Base-by-base conservation (phyloP, 345 rosid species). In the Odontarrhena argentea region DNA sequence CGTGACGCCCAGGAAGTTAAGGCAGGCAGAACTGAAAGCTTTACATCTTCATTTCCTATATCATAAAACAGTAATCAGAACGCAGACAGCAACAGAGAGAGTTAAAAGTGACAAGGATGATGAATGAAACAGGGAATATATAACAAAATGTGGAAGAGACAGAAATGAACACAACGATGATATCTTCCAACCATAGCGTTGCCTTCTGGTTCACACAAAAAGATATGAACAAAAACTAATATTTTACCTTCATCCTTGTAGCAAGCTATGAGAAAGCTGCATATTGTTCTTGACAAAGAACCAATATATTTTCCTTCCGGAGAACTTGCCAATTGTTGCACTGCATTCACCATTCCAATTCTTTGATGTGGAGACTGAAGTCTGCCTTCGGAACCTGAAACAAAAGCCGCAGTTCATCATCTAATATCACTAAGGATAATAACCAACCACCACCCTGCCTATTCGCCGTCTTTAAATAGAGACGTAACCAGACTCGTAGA, bases 31-130 rank as follows among this genome's bases (percentile, higher is more conserved):
- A 76, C 75, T 70, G 96, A 89, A 70, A 87, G 82, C 66, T 94
- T 94, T 41, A 88, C 96, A 43, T 94, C 99, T 60, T 94, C 99
- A 61, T 88, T 94, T 76, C 99, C 99, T 91, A 79, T 18, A 35
- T 46, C 25, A 64, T 7, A 42, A 28, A 47, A 55, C 18, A 68
- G 61, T 10, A 42, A 35, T 15, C 60, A 57, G 48, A 61, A 47
- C 45, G 50, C 60, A 38, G 47, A 14, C 7, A 2, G 10, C 30
- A 28, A 47, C 69, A 59, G 53, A 65, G 15, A 53, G 38, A 8
- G 68, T 35, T 38, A 62, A 51, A 36, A 49, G 9, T 42, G 48
- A 52, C 52, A 66, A 37, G 35, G 30, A 35, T 55, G 42, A 18
- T 46, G 26, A 14, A 0, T n/a, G 37, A 53, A 52, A 12, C 9